Base-by-base conservation (phyloP, 345 rosid species). In the Limnanthes douglasii region DNA sequence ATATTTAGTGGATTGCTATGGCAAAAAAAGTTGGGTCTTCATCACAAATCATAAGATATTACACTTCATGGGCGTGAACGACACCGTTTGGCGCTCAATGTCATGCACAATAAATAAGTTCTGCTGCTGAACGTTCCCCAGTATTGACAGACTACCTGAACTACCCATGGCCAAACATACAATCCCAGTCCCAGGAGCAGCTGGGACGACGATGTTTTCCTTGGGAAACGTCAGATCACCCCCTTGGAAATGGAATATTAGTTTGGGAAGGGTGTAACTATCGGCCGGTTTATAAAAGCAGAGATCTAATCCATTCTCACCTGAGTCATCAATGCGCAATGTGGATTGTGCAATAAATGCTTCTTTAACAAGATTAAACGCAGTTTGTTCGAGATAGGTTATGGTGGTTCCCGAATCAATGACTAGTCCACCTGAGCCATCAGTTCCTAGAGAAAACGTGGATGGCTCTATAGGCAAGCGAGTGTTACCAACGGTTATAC, bases 81-180 rank as follows among this genome's bases (percentile, higher is more conserved):
- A 74, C 36, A 83, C 21, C 1, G 86, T 76, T 47, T 76, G 66
- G 39, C 66, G 68, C 39, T 33, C 44, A 28, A 90, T 75, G 59
- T 90, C 86, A 53, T 90, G 73, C 8, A 68, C 17, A 8, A 79
- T 72, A 69, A 83, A 54, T 24, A 72, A 39, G 48, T 90, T 80
- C 29, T 83, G 98, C 45, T 90, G 98, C 52, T 90, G 98, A 16
- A 90, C 51, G 51, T 90, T 90, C 27, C 98, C 98, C 2, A 90
- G 65, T n/a, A 88, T 76, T 0, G 97, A 88, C 86, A 83, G 62
- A 0, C 93, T 84, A 37, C 46, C 66, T 0, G 98, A 76, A 11
- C 75, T 54, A 20, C 86, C 98, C 79, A 90, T 79, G 0, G 95
- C 95, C 67, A 90, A 64, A 63, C 98, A 90, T 36, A 59, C 27